Evolutionary conservation across 495 filamentous ascomycete species (phyloP), one percentile per base, ranked within the genome.

Genomic region (Neurospora sp.): DNA sequence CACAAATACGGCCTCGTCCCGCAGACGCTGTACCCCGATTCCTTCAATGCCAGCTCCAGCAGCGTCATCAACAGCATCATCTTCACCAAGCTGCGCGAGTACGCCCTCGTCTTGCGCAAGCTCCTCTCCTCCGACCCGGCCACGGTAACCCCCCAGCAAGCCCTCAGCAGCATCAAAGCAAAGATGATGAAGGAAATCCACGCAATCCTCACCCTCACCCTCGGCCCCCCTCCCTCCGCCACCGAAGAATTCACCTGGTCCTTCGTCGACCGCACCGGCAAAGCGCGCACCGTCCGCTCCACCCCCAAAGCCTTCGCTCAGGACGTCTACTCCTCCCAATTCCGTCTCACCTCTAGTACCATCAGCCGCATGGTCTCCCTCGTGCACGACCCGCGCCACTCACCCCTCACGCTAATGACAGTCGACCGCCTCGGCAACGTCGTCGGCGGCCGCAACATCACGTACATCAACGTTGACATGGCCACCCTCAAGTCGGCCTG

Each of bases 71-170:
- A 93, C 80, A 87, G 83, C 76, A 83, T 97, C 73, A 84, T 97
- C 70, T 94, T 93, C 1, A 92, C 88, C 27, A 97, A 97, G 80
- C 85, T 97, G n/a, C 90, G 93, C 35, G 93, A 97, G 81, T 89
- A 93, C 74, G 93, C 89, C 9, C 78, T 96, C 8, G 77, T 83
- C 22, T 84, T 97, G 18, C 88, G 92, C 12, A 78, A 81, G 4
- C 73, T 93, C 18, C 81, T 61, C 22, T 31, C 53, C 75, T 77
- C 39, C 70, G 75, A 35, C 41, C 76, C 61, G 72, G 79, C 71
- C 73, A 83, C 69, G 18, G 73, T 75, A 0, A 27, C 27, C 5
- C 12, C 27, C 5, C 12, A 61, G 16, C 72, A 72, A 38, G 72
- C 71, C 0, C 78, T 93, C 35, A 81, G 83, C 4, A 79, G 74